Evolutionary conservation across 345 rosid species (phyloP), one percentile per base, ranked within the genome.

Genomic region (Sisymbrium altissimum): DNA sequence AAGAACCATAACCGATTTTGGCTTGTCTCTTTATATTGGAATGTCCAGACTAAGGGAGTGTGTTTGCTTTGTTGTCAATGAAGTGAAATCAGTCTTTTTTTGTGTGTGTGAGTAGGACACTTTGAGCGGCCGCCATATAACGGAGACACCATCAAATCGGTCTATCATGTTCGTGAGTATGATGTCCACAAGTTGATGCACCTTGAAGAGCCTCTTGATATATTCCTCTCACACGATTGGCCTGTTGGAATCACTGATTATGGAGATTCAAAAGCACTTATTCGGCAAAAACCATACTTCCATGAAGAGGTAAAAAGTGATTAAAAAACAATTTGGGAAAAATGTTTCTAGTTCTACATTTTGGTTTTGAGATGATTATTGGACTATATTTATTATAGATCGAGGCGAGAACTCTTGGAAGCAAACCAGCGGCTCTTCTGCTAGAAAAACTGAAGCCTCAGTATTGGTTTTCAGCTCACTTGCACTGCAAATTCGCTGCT

Each of bases 221-320:
- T 92, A 68, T 92, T 95, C 75, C 94, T 95, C 72, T 92, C 99
- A 46, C 98, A 95, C 64, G 96, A 95, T 75, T 95, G 99, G 97
- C 98, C 97, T 66, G 81, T 86, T 80, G 97, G 96, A 27, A 87
- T 92, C 61, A 86, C 96, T 81, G 96, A 95, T 68, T 88, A 75
- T 72, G 96, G 92, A 73, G 80, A 95, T 70, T 84, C 86, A 76
- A 58, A 75, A 64, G 57, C 86, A 74, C 99, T 92, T 76, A 79
- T 87, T 72, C 82, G 52, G 13, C 45, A 75, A 33, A 95, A 95
- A 55, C 84, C 54, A 14, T 55, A 81, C 78, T 91, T 94, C 38
- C 83, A 82, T 55, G 57, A 84, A 66, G 96, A 93, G 96, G 98
- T 88, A 69, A 66, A n/a, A 58, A 25, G 6, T 50, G 49, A 61